Evolutionary conservation across 129 eudicot genomes (phyloP), one percentile per base, ranked within the genome.

Genomic region (Helianthus tuberosus): DNA sequence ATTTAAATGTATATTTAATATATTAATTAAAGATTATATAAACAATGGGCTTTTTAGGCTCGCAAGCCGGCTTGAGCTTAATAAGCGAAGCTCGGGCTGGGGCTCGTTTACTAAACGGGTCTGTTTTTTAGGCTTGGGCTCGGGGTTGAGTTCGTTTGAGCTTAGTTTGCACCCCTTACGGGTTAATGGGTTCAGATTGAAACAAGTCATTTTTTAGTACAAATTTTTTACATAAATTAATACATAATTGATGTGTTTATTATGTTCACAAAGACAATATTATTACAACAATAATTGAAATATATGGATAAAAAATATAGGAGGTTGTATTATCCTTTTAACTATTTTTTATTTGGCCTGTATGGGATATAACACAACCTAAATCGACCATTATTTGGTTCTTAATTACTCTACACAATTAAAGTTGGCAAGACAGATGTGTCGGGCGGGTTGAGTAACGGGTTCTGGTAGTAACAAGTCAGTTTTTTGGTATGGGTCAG

Each of bases 361-460:
- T 70, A 52, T 53, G 15, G 6, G 66, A 55, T 57, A 12, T 41
- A 72, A 57, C n/a, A 6, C 46, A 41, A 15, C 54, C 54, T 6
- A 43, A 58, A 7, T 20, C 5, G 14, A 12, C 61, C 47, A 41
- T n/a, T 57, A 5, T 36, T 50, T 35, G 52, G 11, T 38, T 74
- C 63, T 54, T 74, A 72, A 54, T 25, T 85, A 84, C 89, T 87
- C 47, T 43, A 43, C 4, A 43, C 10, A 1, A 9, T 43, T 43
- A 43, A 9, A 43, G 10, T 43, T 43, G 47, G 47, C 47, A 43
- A 43, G 47, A 43, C 47, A 43, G 7, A 27, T 32, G 36, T 32
- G 36, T 32, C 36, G 36, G 35, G 36, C 36, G 4, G 4, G 36
- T 32, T 32, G 36, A 32, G 36, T 32, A 32, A 2, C 36, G 36